Evolutionary conservation across 345 rosid species (phyloP).

Genomic region (Gossypioides kirkii): DNA sequence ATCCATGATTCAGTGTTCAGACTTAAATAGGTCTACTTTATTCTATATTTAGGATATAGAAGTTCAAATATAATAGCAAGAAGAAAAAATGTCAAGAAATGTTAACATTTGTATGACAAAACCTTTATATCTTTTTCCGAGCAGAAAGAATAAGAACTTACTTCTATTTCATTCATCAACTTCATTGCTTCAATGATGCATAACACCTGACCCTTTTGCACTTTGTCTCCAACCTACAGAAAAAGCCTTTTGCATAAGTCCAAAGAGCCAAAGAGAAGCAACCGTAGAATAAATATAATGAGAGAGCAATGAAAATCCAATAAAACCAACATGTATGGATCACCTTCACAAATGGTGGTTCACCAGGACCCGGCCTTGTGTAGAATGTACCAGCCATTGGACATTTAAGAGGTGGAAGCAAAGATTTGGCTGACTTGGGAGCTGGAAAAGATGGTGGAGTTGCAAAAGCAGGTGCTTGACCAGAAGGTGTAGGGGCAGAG

Average conservation of each 20-base stretch:
- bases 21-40: background rate
- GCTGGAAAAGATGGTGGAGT: slow-evolving; percentile 41
- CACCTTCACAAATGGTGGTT: slow-evolving; percentile 81
- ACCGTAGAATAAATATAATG: background rate
- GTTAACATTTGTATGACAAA: background rate
- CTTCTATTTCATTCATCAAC: slow-evolving; percentile 94
- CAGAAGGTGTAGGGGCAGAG: slow-evolving; percentile 30
- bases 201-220: slow-evolving; percentile 81
- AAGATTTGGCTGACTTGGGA: slow-evolving; percentile 48
- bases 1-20: background rate
- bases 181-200: slow-evolving; percentile 96
- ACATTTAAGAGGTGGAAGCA: slow-evolving; percentile 65
- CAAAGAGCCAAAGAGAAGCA: background rate
- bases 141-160: slow-evolving; percentile 25
- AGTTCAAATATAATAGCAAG: background rate
- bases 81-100: background rate
- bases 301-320: slow-evolving; percentile 2
- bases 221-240: slow-evolving; percentile 84
- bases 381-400: slow-evolving; percentile 96
- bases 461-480: slow-evolving; percentile 33
- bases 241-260: background rate
- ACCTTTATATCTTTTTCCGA: background rate
- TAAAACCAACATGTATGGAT: slow-evolving; percentile 13
- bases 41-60: background rate
- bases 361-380: slow-evolving; percentile 69